Evolutionary conservation across 1,284 basidiomycete species (phyloP).

Genomic region (Cryptococcus amylolentus): DNA sequence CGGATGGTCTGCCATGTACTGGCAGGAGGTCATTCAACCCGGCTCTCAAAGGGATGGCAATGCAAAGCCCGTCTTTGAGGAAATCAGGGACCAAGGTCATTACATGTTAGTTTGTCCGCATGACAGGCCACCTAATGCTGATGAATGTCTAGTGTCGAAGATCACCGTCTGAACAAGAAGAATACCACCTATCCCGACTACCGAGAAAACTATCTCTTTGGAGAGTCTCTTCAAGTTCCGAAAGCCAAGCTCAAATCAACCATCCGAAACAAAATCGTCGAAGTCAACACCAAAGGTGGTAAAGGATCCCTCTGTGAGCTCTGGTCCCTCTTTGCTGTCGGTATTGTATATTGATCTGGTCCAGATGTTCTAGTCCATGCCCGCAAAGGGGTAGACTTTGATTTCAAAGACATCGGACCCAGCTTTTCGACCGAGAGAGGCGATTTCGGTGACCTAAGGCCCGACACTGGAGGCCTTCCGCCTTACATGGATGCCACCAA

Average conservation of each 20-base stretch:
- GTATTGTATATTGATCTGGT: background rate
- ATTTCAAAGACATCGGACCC: slow-evolving; percentile 14
- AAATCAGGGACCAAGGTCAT: slow-evolving; percentile 33
- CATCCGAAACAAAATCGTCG: slow-evolving; percentile 25
- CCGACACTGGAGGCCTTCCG: slow-evolving; percentile 19
- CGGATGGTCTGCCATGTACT: slow-evolving; percentile 39
- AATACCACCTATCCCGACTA: slow-evolving; percentile 25
- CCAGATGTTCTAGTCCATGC: slow-evolving; percentile 19
- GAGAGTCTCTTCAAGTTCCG: slow-evolving; percentile 24
- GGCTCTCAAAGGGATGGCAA: background rate
- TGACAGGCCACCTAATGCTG: background rate
- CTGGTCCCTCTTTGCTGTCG: background rate
- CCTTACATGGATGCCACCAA: slow-evolving; percentile 20
- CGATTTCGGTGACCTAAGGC: slow-evolving; percentile 23
- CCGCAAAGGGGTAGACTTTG: slow-evolving; percentile 15
- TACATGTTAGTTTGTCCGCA: slow-evolving; percentile 34
- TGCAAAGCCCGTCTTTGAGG: slow-evolving; percentile 18
- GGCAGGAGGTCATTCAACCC: background rate
- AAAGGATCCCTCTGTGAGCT: slow-evolving; percentile 35
- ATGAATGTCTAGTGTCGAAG: slow-evolving; percentile 30
- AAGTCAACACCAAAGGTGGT: slow-evolving; percentile 30
- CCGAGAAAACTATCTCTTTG: slow-evolving; percentile 27
- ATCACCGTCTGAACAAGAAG: slow-evolving; percentile 26
- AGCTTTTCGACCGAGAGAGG: background rate
- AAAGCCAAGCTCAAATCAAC: slow-evolving; percentile 14